Evolutionary conservation across 345 rosid genomes (phyloP).

Genomic region (Bretschneidera sinensis): DNA sequence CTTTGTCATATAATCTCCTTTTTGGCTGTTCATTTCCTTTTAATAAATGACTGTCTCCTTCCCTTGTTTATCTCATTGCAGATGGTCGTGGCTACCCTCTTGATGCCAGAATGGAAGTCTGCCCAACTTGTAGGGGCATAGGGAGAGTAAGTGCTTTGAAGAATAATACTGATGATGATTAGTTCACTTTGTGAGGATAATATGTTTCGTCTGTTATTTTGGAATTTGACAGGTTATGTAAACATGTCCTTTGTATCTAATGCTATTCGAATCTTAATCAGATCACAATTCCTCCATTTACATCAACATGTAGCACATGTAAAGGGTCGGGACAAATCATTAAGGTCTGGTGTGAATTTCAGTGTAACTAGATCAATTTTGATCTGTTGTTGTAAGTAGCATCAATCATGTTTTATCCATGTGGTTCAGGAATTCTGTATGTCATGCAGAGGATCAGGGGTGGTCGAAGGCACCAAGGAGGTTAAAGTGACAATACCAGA

Average conservation of each 20-base stretch:
- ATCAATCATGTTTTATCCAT: conserved; percentile 9
- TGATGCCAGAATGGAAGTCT: conserved; percentile 51
- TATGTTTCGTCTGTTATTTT: conserved; percentile 1
- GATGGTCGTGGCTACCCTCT: conserved; percentile 74
- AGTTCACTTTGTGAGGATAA: conserved; percentile 16
- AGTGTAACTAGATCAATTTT: not conserved
- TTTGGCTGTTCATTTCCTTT: too few relatives aligned
- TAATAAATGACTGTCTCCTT: not conserved
- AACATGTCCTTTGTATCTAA: not conserved
- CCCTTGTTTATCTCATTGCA: conserved; percentile 33
- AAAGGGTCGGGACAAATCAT: conserved; percentile 65
- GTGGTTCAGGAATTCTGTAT: conserved; percentile 58
- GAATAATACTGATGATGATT: conserved; percentile 21
- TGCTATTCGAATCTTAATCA: conserved; percentile 27
- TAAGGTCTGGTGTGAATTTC: conserved; percentile 45
- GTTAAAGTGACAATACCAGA: conserved; percentile 69
- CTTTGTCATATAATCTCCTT: not conserved
- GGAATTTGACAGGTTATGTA: not conserved
- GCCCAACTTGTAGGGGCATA: conserved; percentile 81
- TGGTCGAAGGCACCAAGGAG: conserved; percentile 67
- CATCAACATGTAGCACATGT: conserved; percentile 70
- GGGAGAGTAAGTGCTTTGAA: conserved; percentile 62
- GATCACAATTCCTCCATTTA: conserved; percentile 94
- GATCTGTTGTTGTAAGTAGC: not conserved
- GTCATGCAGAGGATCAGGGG: conserved; percentile 75